Evolutionary conservation across 768 basidiomycete species (phyloP), one percentile per base, ranked within the genome.

Genomic region (Bullera alba): DNA sequence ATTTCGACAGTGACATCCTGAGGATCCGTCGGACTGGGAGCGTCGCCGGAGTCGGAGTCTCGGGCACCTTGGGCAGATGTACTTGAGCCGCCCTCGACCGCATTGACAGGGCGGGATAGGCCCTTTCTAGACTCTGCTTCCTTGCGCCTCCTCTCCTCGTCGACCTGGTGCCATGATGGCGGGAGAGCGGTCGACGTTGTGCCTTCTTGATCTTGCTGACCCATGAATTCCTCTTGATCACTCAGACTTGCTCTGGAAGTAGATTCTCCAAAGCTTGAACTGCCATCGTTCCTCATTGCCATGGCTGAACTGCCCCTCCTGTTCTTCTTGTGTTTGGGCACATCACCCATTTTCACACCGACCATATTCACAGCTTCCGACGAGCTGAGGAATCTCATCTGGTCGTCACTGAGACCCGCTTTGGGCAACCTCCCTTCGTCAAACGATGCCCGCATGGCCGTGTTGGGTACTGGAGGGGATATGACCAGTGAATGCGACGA

Each of bases 381-480:
- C 5, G 48, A 51, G 17, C 49, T 28, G 26, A 67, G 39, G 41
- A 62, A 67, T 17, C 54, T 39, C 60, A 63, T 63, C 29, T 67
- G 65, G 12, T 57, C 50, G 2, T 62, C 60, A 4, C 44, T 48
- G 25, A 67, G 29, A n/a, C 65, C 65, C 1, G 54, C 58, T 30
- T 53, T 44, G 12, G 65, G 65, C 10, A 67, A 29, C 2, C 44
- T 37, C 14, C 41, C 25, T 7, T 39, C 29, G 14, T 62, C 63
- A 38, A 67, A 64, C 2, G 49, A 53, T 16, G 60, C 62, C 23
- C 65, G 15, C 5, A 64, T 46, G 27, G 65, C 63, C 3, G 63
- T 51, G 34, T 64, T 39, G 2, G 62, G 59, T 16, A 67, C 16
- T n/a, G 65, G 65, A 4, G 58, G 46, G 0, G 65, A 67, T 30